Evolutionary conservation across 2,329 filamentous ascomycete genomes (phyloP).

Genomic region (Phialemonium atrogriseum): DNA sequence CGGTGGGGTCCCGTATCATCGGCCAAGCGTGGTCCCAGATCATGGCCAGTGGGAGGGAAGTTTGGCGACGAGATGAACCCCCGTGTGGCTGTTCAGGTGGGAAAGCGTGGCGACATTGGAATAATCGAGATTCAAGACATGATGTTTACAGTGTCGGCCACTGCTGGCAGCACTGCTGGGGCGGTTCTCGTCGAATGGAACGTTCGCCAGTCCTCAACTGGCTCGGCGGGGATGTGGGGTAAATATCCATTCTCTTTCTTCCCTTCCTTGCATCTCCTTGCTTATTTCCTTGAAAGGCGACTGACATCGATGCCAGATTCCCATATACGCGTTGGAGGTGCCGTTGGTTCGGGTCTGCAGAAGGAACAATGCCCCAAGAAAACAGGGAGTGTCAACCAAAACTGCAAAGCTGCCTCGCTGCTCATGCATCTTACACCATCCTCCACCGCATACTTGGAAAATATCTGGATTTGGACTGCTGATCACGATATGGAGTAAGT

Average conservation of each 20-base stretch:
- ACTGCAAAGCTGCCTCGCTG: constrained; percentile 53
- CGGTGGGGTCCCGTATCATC: constrained; percentile 55
- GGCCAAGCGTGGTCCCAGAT: constrained; percentile 58
- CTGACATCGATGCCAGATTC: constrained; percentile 39
- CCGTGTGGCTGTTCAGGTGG: constrained; percentile 58
- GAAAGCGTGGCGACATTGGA: constrained; percentile 50
- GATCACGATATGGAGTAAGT: constrained; percentile 46
- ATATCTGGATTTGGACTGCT: constrained; percentile 58
- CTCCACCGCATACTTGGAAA: constrained; percentile 40
- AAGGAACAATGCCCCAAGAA: constrained; percentile 49
- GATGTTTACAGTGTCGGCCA: constrained; percentile 56
- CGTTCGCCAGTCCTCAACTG: constrained; percentile 42
- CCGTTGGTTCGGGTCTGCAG: constrained; percentile 56
- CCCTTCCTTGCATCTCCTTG: no score
- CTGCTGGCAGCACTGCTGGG: constrained; percentile 59
- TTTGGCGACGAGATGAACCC: constrained; percentile 56
- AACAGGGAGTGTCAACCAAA: no score
- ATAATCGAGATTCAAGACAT: constrained; percentile 62
- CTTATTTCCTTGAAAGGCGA: no score
- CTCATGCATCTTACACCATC: constrained; percentile 35
- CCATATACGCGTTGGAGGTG: constrained; percentile 68
- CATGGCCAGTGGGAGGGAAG: constrained; percentile 36
- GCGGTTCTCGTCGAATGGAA: constrained; percentile 69
- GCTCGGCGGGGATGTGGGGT: constrained; percentile 9
- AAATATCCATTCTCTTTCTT: no score